Evolutionary conservation across 768 basidiomycete genomes (phyloP).

Genomic region (Mycena venus): DNA sequence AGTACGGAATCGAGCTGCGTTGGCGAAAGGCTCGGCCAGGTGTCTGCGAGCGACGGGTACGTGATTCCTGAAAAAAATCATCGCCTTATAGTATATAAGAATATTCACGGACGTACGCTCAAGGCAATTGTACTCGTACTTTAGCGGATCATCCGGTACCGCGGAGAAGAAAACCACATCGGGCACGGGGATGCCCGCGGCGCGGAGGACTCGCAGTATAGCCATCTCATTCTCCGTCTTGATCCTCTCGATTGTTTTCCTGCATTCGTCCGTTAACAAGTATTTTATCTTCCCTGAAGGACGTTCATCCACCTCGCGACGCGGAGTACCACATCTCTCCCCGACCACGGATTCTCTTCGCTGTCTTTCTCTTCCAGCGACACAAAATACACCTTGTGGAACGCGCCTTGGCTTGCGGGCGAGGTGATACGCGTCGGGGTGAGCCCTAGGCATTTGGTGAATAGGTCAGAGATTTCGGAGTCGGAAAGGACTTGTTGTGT

Average conservation of each 20-base stretch:
- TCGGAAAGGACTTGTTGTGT: slow-evolving; percentile 19
- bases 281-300: no score
- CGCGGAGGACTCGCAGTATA: slow-evolving; percentile 3
- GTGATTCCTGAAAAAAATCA: slow-evolving; percentile 3
- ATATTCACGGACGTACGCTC: neutral
- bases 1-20: slow-evolving; percentile 22
- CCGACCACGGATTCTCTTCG: slow-evolving; percentile 22
- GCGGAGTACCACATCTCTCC: slow-evolving; percentile 25
- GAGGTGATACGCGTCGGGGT: slow-evolving; percentile 8
- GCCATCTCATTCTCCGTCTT: slow-evolving; percentile 35
- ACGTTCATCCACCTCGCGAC: slow-evolving; percentile 33
- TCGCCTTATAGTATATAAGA: neutral
- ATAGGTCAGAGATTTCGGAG: slow-evolving; percentile 15
- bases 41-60: slow-evolving; percentile 27
- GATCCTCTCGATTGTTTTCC: slow-evolving; percentile 18
- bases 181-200: slow-evolving; percentile 17
- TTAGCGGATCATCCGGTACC: slow-evolving; percentile 13
- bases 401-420: slow-evolving; percentile 20
- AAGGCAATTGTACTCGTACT: slow-evolving; percentile 34
- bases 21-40: slow-evolving; percentile 16
- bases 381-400: slow-evolving; percentile 36
- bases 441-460: slow-evolving; percentile 16
- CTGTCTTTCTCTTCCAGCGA: neutral
- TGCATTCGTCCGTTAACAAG: no score
- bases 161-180: slow-evolving; percentile 28